Percentiles rank a stretch among this genome's conserved stretches.
phyloP scores from a whole-genome alignment of 257 asterid genomes.

The Jacaranda copaia region DNA sequence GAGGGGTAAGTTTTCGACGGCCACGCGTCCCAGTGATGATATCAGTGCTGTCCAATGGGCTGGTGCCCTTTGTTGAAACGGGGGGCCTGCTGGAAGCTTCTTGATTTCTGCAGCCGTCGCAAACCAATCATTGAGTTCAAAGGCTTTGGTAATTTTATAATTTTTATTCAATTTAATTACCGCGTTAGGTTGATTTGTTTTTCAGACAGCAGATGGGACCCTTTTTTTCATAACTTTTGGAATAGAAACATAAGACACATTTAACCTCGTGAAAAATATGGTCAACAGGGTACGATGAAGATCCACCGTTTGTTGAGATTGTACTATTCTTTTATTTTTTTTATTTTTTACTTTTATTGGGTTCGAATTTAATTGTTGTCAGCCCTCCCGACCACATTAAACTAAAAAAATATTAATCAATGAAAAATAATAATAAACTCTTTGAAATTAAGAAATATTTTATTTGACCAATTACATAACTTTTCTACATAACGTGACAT shows the following conservation, averaged over 20 bases:
- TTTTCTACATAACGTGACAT: too few relatives aligned
- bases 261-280: neutral
- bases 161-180: neutral
- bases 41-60: conserved; percentile 20
- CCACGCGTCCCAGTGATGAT: conserved; percentile 32
- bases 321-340: too few relatives aligned
- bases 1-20: neutral
- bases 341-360: too few relatives aligned
- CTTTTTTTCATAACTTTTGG: neutral
- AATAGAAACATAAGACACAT: neutral
- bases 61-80: neutral
- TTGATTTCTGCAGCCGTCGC: conserved; percentile 20
- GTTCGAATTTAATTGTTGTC: too few relatives aligned
- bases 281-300: neutral
- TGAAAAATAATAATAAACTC: too few relatives aligned
- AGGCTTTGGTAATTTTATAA: neutral
- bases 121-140: conserved; percentile 1
- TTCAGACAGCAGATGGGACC: neutral
- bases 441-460: too few relatives aligned
- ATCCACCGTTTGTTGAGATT: too few relatives aligned
- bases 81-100: conserved; percentile 28
- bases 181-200: neutral
- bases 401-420: too few relatives aligned
- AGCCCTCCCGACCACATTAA: too few relatives aligned
- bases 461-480: too few relatives aligned